phyloP scores from a whole-genome alignment of 2,329 filamentous ascomycete species.

The Diaporthe caulivora region DNA sequence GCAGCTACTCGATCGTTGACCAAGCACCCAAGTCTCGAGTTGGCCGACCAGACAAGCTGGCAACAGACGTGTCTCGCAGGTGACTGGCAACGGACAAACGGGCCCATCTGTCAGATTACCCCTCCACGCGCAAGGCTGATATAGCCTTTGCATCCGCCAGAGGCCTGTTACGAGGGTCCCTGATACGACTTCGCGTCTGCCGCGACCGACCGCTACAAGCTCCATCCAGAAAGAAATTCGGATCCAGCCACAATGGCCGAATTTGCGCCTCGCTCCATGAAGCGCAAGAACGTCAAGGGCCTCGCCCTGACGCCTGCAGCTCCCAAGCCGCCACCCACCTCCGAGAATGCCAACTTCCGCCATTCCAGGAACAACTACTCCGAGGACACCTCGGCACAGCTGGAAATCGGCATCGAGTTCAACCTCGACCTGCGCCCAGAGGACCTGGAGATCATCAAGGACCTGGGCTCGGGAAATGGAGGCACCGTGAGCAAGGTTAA shows the following conservation, averaged over 20 bases:
- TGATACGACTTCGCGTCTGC: constrained; percentile 15
- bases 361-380: constrained; percentile 68
- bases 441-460: constrained; percentile 92
- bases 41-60: not conserved
- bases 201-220: not conserved
- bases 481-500: constrained; percentile 98
- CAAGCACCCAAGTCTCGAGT: not conserved
- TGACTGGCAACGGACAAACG: constrained; percentile 11
- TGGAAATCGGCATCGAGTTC: constrained; percentile 98
- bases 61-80: not conserved
- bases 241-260: constrained; percentile 66
- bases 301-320: constrained; percentile 86
- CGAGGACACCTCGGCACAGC: constrained; percentile 71
- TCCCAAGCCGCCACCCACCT: constrained; percentile 78
- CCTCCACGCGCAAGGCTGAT: constrained; percentile 28
- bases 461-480: constrained; percentile 95
- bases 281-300: constrained; percentile 99
- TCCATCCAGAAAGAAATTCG: not conserved
- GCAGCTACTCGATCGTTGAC: not conserved
- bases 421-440: constrained; percentile 92
- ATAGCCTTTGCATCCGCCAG: constrained; percentile 24
- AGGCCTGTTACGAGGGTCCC: constrained; percentile 1
- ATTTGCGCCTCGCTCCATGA: constrained; percentile 84
- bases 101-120: constrained; percentile 11
- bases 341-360: constrained; percentile 76